Conservation (phyloP, 805 yeast species). For the Ogataea angusta region DNA sequence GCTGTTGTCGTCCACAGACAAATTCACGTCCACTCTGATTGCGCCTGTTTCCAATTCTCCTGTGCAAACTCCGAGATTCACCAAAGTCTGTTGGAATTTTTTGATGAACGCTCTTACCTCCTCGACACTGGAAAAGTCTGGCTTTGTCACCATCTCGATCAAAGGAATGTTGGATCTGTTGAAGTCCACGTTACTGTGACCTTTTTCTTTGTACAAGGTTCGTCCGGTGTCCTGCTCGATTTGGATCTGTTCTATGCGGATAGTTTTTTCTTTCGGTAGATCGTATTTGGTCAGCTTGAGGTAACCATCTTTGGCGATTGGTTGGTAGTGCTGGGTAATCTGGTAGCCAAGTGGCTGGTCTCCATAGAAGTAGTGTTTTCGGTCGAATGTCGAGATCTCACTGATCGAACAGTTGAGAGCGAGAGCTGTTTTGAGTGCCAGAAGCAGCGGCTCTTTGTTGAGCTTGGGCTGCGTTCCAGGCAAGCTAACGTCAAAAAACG, state of each 20-base stretch:
- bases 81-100: constrained; percentile 70
- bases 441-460: constrained; percentile 68
- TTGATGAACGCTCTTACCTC: constrained; percentile 77
- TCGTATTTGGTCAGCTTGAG: constrained; percentile 52
- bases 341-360: constrained; percentile 97
- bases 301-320: constrained; percentile 69
- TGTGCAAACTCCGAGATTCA: constrained; percentile 68
- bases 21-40: constrained; percentile 89
- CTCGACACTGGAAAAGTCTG: constrained; percentile 67
- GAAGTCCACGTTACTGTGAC: constrained; percentile 58
- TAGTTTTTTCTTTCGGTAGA: constrained; percentile 39
- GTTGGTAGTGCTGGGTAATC: constrained; percentile 83
- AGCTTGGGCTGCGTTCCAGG: constrained; percentile 92
- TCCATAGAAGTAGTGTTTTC: constrained; percentile 94
- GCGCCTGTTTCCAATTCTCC: constrained; percentile 96
- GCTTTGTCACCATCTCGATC: constrained; percentile 87
- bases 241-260: constrained; percentile 77
- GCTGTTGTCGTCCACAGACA: constrained; percentile 69
- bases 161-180: constrained; percentile 85
- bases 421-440: constrained; percentile 69
- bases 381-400: constrained; percentile 65
- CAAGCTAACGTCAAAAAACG: constrained; percentile 78
- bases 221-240: constrained; percentile 95
- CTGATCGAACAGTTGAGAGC: constrained; percentile 64
- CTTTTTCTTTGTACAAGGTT: constrained; percentile 50